These are phyloP conservation scores for Ceratocystis huliohia DNA, from an alignment of 2,329 filamentous ascomycete species.

Conservation along the genomic window DNA sequence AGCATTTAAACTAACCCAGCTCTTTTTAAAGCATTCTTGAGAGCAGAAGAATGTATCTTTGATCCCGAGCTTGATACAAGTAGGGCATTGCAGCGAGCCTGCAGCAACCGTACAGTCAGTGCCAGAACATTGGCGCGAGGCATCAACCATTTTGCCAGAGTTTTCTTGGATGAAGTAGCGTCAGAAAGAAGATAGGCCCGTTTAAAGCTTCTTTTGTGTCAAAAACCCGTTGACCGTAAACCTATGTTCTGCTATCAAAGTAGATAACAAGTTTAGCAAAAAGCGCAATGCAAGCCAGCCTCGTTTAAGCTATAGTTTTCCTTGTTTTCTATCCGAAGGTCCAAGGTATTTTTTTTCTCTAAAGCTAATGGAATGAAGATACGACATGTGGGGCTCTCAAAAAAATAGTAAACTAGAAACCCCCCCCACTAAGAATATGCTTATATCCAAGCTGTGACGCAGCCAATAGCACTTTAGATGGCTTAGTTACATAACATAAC, in stretches of 20 bases:
- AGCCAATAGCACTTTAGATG: background rate
- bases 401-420: too few species aligned
- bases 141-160: conserved; percentile 32
- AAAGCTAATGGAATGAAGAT: background rate
- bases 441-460: conserved; percentile 4
- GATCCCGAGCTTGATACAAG: conserved; percentile 76
- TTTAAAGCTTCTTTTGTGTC: background rate
- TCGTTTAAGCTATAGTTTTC: background rate
- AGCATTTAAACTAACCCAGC: conserved; percentile 59
- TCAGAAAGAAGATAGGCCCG: background rate
- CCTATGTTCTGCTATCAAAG: background rate
- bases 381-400: background rate
- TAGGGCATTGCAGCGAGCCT: conserved; percentile 79
- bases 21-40: conserved; percentile 97
- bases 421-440: background rate
- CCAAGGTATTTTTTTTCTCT: background rate
- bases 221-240: background rate
- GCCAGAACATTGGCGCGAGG: conserved; percentile 63
- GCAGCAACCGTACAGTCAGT: conserved; percentile 78
- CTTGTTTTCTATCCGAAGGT: background rate
- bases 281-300: background rate
- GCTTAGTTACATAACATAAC: conserved; percentile 1
- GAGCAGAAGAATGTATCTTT: conserved; percentile 94
- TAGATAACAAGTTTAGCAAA: background rate
- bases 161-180: background rate